Percentiles rank a stretch among this genome's conserved stretches.
Conservation (phyloP, 108 stramenopile genomes). For the Pseudonitzschia delicatissima region DNA sequence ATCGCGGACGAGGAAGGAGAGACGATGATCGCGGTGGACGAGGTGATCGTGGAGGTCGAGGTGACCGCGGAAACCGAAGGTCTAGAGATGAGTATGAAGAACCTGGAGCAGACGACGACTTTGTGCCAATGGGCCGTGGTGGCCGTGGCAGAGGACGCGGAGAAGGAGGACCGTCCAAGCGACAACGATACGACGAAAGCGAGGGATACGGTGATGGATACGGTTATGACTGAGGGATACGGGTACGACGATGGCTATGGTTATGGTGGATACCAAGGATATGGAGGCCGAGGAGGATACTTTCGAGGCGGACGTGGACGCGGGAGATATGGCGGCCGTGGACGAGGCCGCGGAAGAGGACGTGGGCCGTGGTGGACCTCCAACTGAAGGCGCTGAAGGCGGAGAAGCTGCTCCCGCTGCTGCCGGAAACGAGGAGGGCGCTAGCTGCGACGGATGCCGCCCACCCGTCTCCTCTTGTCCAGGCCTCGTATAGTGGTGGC, state of each 20-base stretch:
- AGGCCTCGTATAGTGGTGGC: conserved; percentile 38
- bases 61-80: not conserved
- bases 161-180: conserved; percentile 15
- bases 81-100: not conserved
- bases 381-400: conserved; percentile 2
- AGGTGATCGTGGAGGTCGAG: not conserved
- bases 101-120: conserved; percentile 13
- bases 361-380: conserved; percentile 23
- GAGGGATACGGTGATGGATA: conserved; percentile 1
- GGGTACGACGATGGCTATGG: conserved; percentile 22
- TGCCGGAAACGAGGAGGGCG: not conserved
- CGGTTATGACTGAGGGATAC: conserved; percentile 10
- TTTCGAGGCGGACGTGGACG: conserved; percentile 17
- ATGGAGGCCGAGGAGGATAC: conserved; percentile 21
- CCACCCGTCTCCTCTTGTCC: conserved; percentile 54
- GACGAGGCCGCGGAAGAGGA: conserved; percentile 17
- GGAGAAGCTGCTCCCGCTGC: conserved; percentile 4
- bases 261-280: conserved; percentile 8
- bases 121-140: conserved; percentile 15
- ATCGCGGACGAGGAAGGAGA: not conserved
- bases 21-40: not conserved
- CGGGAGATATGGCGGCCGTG: not conserved
- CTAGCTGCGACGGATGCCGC: conserved; percentile 12
- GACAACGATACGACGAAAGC: conserved; percentile 26
- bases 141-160: conserved; percentile 13